Evolutionary conservation across 768 basidiomycete genomes (phyloP), one percentile per base, ranked within the genome.

Genomic region (Cystofilobasidium macerans): DNA sequence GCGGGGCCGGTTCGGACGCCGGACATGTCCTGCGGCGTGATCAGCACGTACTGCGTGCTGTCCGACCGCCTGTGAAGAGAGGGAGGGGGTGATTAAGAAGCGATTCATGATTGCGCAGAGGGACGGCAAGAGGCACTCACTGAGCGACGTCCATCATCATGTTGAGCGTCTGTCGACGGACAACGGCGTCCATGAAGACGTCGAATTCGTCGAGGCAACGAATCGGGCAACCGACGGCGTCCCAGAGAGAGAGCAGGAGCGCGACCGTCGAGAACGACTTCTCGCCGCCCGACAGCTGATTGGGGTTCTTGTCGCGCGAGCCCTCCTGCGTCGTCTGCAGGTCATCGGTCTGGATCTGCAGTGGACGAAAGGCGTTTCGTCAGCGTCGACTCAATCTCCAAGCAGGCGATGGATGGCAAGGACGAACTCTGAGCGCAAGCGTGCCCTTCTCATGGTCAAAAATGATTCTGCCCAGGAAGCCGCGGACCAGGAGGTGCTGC

Each of bases 131-230:
- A 62, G 32, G 30, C 47, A 65, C 64, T n/a, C 11, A 65, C 64
- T 51, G 64, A 48, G 57, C 45, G 58, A 60, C 40, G 8, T 43
- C 48, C 51, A 57, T 58, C 84, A 97, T 87, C 88, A 94, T 91
- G 76, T 84, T 88, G 86, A 94, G 95, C 68, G 88, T 88, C 72
- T 94, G 87, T 56, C 86, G 85, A 24, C 95, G 84, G 68, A 79
- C 78, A 54, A 75, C 73, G 13, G 71, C 71, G 67, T 78, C 78
- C 65, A 98, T 91, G 80, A 94, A 97, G 14, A 97, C 94, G 71
- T 98, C 94, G 73, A 95, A 99, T 75, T 99, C 95, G 72, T 99
- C 95, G 85, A 98, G 83, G 72, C 94, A 97, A 66, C 95, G 81
- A 54, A 99, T 80, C 1, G 95, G 95, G 73, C 93, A 93, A 0